These are phyloP conservation scores for Candida silvicultrix DNA, from an alignment of 805 yeast genomes.

Conservation along the genomic window DNA sequence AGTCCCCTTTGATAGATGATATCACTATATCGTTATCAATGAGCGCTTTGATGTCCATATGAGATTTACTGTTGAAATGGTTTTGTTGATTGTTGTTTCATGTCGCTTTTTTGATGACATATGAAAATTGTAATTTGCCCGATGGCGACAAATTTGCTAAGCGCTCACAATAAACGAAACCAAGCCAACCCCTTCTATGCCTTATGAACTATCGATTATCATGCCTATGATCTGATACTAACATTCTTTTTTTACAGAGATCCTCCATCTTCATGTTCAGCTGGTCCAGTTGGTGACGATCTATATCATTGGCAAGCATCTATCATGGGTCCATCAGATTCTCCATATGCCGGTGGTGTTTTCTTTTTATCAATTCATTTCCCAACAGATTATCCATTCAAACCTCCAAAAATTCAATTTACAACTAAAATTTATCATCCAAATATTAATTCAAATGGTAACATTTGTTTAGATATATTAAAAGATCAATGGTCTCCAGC, in stretches of 20 bases:
- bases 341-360: slow-evolving; percentile 87
- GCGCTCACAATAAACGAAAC: no score
- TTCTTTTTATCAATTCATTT: slow-evolving; percentile 94
- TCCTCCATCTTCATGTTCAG: slow-evolving; percentile 98
- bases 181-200: no score
- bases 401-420: slow-evolving; percentile 92
- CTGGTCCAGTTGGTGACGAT: slow-evolving; percentile 98
- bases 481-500: slow-evolving; percentile 99
- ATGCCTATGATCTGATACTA: no score
- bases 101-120: not conserved
- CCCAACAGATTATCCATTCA: slow-evolving; percentile 99
- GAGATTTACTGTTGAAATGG: no score
- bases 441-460: slow-evolving; percentile 92
- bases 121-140: no score
- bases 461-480: slow-evolving; percentile 92
- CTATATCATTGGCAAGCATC: slow-evolving; percentile 99
- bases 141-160: no score
- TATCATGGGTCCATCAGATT: slow-evolving; percentile 97
- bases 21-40: no score
- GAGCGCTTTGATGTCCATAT: no score
- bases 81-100: no score
- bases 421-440: slow-evolving; percentile 97
- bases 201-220: no score
- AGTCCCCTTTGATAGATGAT: no score
- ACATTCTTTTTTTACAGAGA: slow-evolving; percentile 48